Evolutionary conservation across 257 asterid genomes (phyloP), one percentile per base, ranked within the genome.

Genomic region (Jacaranda copaia): DNA sequence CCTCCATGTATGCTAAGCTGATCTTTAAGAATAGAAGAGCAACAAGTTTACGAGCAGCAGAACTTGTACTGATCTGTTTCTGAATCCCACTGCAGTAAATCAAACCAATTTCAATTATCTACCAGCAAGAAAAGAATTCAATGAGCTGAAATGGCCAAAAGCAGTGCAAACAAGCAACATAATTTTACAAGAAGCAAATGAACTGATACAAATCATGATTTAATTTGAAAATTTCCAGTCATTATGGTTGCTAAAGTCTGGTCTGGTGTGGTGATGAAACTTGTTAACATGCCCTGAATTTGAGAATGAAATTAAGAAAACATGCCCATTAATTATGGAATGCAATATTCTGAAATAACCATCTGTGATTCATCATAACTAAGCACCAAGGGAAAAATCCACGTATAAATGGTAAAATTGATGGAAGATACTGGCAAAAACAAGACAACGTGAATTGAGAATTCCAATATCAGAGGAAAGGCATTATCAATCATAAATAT

Each of bases 1-100:
- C 93, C 60, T 92, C 97, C 98, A 92, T 90, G 87, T 88, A 93
- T 36, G 91, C 87, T 81, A 87, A 81, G 82, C 97, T 93, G 86
- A 89, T 89, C 88, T 76, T 84, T 77, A 93, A 73, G 81, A 88
- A 93, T 14, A 89, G 74, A 75, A 88, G 89, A 49, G 93, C 96
- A 81, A 92, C 78, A 63, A 87, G 79, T 84, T 88, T 93, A 56
- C 91, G 94, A 70, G 73, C 88, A 70, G 87, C 78, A 67, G 96
- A 87, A 84, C 90, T 89, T 18, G 90, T 72, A 68, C 79, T 82
- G 70, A 93, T 86, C 85, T 93, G 98, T 87, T 92, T 93, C 86
- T 90, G 93, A 79, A 93, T 90, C 76, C 90, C 94, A 80, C 97
- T 91, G 92, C 80, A 80, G 79, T 65, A 70, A 56, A 77, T 53